Percentiles rank a stretch among this genome's conserved stretches.
Conservation (phyloP, 2,329 filamentous ascomycete genomes). For the Fusarium vanettenii region DNA sequence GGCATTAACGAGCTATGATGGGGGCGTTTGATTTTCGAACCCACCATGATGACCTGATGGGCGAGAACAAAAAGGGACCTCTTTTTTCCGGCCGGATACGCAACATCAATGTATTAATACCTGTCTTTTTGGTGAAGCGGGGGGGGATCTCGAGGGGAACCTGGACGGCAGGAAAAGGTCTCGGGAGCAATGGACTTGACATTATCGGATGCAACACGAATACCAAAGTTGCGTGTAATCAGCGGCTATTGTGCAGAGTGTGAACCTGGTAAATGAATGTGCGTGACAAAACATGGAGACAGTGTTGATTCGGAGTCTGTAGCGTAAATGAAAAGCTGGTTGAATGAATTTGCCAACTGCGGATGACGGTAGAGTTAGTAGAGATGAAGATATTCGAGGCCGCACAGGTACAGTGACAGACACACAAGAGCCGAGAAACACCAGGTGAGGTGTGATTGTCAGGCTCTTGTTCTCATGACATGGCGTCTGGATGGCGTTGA, state of each 20-base stretch:
- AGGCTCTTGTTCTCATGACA: background rate
- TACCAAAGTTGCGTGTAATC: conserved; percentile 21
- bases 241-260: background rate
- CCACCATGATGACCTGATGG: conserved; percentile 16
- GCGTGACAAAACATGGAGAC: background rate
- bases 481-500: background rate
- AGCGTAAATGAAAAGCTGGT: background rate
- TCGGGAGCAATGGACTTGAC: conserved; percentile 22
- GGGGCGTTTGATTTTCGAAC: conserved; percentile 23
- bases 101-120: conserved; percentile 36
- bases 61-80: conserved; percentile 4
- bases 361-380: background rate
- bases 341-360: background rate
- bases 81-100: conserved; percentile 21
- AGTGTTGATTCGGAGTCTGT: background rate
- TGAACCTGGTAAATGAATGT: background rate
- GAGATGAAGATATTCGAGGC: background rate
- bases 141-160: conserved; percentile 18
- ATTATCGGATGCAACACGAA: conserved; percentile 22
- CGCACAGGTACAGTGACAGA: background rate
- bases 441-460: background rate
- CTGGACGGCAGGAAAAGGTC: conserved; percentile 21
- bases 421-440: background rate
- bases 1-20: conserved; percentile 34
- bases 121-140: conserved; percentile 30